A percentile compares a stretch with the other conserved stretches of the same genome.
These are phyloP conservation scores for Cutaneotrichosporon sp. DNA, from an alignment of 1,284 basidiomycete species.

Conservation along the genomic window DNA sequence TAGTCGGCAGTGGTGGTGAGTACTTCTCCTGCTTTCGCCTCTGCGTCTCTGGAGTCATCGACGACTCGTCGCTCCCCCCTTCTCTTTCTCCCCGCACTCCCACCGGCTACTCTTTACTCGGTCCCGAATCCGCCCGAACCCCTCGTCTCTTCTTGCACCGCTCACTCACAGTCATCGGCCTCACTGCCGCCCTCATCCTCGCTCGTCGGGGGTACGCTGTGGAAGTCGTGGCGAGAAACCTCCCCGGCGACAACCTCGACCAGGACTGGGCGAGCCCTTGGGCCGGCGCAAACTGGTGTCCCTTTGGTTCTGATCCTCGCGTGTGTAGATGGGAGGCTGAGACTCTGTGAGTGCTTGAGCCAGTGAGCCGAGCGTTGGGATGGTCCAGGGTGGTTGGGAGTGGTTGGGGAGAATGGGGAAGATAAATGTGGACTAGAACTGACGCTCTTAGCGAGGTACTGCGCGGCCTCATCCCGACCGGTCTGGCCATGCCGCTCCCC, in stretches of 20 bases:
- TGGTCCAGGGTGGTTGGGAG: too few species aligned
- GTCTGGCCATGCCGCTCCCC: constrained; percentile 28
- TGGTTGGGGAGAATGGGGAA: background rate
- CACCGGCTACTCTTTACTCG: too few species aligned
- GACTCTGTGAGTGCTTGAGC: constrained; percentile 26
- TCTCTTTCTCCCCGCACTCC: background rate
- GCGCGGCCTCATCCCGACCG: constrained; percentile 24
- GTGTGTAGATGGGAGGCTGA: constrained; percentile 41
- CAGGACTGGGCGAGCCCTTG: constrained; percentile 54
- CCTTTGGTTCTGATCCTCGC: constrained; percentile 30
- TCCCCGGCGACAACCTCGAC: constrained; percentile 56
- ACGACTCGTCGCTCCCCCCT: background rate
- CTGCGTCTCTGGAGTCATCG: background rate
- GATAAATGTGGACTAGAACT: too few species aligned
- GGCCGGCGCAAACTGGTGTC: constrained; percentile 43
- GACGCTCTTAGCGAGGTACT: constrained; percentile 15
- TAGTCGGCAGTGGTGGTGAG: constrained; percentile 28
- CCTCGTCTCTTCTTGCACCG: too few species aligned
- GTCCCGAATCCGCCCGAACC: too few species aligned
- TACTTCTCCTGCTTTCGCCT: background rate
- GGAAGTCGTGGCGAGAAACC: constrained; percentile 36
- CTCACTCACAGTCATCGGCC: constrained; percentile 24
- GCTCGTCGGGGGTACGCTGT: constrained; percentile 19
- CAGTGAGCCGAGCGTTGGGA: too few species aligned
- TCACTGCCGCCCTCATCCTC: constrained; percentile 27